These are phyloP conservation scores for Amylostereum areolatum DNA, from an alignment of 1,284 basidiomycete species.

Conservation along the genomic window DNA sequence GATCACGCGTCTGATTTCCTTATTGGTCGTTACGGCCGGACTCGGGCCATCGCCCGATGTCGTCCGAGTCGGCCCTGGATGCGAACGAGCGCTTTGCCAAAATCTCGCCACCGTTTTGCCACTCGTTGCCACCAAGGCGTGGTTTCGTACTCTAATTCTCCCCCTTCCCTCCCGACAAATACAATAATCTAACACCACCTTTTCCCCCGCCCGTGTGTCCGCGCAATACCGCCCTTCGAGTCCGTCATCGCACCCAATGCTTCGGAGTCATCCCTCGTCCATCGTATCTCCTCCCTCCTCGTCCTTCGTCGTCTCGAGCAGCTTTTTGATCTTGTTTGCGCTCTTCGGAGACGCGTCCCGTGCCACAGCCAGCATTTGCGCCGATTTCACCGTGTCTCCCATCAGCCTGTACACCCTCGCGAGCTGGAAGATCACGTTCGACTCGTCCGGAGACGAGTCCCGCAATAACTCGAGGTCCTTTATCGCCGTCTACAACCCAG, in stretches of 20 bases:
- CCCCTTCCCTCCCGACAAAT: no score
- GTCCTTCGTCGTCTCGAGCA: conserved; percentile 65
- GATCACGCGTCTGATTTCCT: conserved; percentile 2
- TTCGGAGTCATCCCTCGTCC: conserved; percentile 55
- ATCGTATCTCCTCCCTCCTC: conserved; percentile 60
- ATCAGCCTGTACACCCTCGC: conserved; percentile 82
- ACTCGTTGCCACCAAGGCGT: no score
- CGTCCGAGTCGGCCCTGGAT: no score
- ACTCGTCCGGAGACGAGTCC: conserved; percentile 83
- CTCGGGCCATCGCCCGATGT: no score
- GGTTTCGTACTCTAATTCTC: no score
- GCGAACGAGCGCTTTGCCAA: no score
- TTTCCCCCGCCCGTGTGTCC: no score
- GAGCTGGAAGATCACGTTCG: conserved; percentile 93
- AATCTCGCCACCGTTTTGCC: no score
- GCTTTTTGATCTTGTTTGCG: conserved; percentile 68
- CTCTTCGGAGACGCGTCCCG: conserved; percentile 82
- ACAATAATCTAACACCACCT: no score
- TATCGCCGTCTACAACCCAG: conserved; percentile 59
- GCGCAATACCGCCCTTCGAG: no score
- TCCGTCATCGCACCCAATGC: no score
- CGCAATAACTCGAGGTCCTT: conserved; percentile 74
- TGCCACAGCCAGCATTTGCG: conserved; percentile 79
- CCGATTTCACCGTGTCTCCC: conserved; percentile 73
- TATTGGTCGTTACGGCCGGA: conserved; percentile 3